Evolutionary conservation across 2,329 filamentous ascomycete species (phyloP).

Genomic region (Xylariales sp.): DNA sequence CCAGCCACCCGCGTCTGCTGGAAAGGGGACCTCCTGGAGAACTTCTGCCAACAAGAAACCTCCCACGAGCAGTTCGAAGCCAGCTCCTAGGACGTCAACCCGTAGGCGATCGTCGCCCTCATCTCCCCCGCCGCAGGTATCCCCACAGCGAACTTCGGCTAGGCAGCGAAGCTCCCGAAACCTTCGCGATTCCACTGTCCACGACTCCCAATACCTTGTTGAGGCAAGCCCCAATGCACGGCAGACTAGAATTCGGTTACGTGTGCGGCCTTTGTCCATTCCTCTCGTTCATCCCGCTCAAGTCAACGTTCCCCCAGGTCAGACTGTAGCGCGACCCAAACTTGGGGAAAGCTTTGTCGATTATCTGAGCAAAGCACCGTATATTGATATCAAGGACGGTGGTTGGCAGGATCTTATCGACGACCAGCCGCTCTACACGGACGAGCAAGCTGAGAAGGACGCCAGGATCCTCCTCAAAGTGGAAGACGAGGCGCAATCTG

Average conservation of each 20-base stretch:
- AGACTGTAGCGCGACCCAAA: slow-evolving; percentile 37
- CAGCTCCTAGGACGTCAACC: slow-evolving; percentile 16
- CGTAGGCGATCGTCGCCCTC: slow-evolving; percentile 34
- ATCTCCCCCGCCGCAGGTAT: slow-evolving; percentile 35
- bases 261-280: slow-evolving; percentile 42
- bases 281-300: slow-evolving; percentile 58
- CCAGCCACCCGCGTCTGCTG: slow-evolving; percentile 26
- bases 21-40: slow-evolving; percentile 21
- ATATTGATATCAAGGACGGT: slow-evolving; percentile 53
- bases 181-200: slow-evolving; percentile 22
- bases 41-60: slow-evolving; percentile 22
- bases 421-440: slow-evolving; percentile 52
- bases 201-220: slow-evolving; percentile 11
- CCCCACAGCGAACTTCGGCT: slow-evolving; percentile 31
- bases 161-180: slow-evolving; percentile 40
- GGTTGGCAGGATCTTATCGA: slow-evolving; percentile 49
- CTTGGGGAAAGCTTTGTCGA: slow-evolving; percentile 53
- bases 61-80: slow-evolving; percentile 14
- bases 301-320: slow-evolving; percentile 39
- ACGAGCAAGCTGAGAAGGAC: slow-evolving; percentile 62
- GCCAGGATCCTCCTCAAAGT: slow-evolving; percentile 65
- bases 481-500: slow-evolving; percentile 67
- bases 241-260: slow-evolving; percentile 41
- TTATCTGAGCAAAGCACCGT: slow-evolving; percentile 47
- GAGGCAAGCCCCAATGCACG: slow-evolving; percentile 21